Base-by-base conservation (phyloP, 805 yeast genomes). In the Zygotorulaspora chibaensis region DNA sequence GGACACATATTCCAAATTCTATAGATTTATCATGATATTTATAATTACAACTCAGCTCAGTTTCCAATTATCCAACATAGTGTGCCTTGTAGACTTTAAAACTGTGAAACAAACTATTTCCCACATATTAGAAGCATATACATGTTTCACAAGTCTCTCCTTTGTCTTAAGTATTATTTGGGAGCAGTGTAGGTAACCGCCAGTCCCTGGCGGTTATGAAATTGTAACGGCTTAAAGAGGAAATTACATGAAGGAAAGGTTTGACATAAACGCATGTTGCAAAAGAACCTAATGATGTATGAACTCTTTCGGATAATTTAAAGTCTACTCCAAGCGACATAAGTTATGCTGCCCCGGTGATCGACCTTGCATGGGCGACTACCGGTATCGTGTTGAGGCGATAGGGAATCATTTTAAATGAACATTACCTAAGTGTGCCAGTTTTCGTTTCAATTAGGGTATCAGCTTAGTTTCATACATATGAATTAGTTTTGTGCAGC, bases 141-240 rank as follows among this genome's bases (percentile, higher is more conserved):
- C 15, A 16, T 35, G 38, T 35, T 35, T 37, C 30, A 37, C 25
- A 10, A 17, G 13, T 8, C 11, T 8, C 25, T 17, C 9, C 38
- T 17, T 35, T 7, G 23, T 17, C 18, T 16, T 20, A 2, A 8
- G 2, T 8, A 8, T 29, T 29, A 9, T 29, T 29, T 8, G 4
- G 33, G 25, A 5, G 25, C 7, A 5, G 7, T 9, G 8, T 29
- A 4, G 33, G 3, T 12, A 29, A 4, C n/a, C 8, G 15, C 6
- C 15, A 6, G 9, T 29, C 6, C 33, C 9, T 8, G 33, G 33
- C 33, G 33, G 15, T 29, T 29, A 33, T 13, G 9, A n/a, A 37
- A 37, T 37, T 37, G 40, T 37, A 37, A 37, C 13, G 20, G 40
- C 40, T 18, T 10, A 37, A 37, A 37, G n/a, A 10, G 40, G 40